A percentile compares a stretch with the other conserved stretches of the same genome.
Conservation (phyloP, 2,329 filamentous ascomycete species). For the Botrytis galanthina region DNA sequence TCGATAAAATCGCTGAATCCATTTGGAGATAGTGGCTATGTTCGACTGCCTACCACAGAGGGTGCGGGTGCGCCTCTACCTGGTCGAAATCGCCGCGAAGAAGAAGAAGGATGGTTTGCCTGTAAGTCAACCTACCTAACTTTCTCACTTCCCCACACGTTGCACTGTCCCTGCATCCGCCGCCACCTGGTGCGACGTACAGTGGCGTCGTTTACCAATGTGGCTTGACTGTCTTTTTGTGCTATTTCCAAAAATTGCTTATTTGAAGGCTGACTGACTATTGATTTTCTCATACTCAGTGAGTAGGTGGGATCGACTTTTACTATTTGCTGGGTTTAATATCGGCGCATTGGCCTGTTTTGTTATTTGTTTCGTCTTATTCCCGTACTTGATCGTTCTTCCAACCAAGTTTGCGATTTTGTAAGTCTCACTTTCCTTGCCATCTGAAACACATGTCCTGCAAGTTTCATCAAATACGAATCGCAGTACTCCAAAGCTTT, state of each 20-base stretch:
- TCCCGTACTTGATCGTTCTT: slow-evolving; percentile 75
- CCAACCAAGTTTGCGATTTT: slow-evolving; percentile 94
- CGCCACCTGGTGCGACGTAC: slow-evolving; percentile 33
- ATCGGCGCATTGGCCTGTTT: slow-evolving; percentile 87
- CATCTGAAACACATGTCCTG: slow-evolving; percentile 20
- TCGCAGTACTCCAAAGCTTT: slow-evolving; percentile 28
- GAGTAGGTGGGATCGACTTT: slow-evolving; percentile 92
- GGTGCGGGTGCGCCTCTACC: slow-evolving; percentile 80
- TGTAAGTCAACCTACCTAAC: slow-evolving; percentile 61
- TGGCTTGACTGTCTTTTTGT: slow-evolving; percentile 29
- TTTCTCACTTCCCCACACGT: slow-evolving; percentile 25
- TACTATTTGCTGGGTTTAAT: slow-evolving; percentile 91
- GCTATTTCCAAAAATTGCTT: slow-evolving; percentile 26
- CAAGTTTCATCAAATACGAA: slow-evolving; percentile 23
- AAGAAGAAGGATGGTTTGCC: slow-evolving; percentile 94
- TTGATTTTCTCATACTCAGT: slow-evolving; percentile 53
- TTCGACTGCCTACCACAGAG: slow-evolving; percentile 84
- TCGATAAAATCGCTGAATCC: slow-evolving; percentile 84
- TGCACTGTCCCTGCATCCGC: slow-evolving; percentile 36
- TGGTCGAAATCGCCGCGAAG: slow-evolving; percentile 78
- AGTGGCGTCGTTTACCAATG: slow-evolving; percentile 22
- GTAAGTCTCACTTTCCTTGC: slow-evolving; percentile 61
- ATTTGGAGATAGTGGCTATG: slow-evolving; percentile 82
- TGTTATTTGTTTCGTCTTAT: slow-evolving; percentile 85
- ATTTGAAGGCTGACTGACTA: slow-evolving; percentile 39